These are phyloP conservation scores for Bruguiera hainesii DNA, from an alignment of 441 rosid genomes.

Conservation along the genomic window DNA sequence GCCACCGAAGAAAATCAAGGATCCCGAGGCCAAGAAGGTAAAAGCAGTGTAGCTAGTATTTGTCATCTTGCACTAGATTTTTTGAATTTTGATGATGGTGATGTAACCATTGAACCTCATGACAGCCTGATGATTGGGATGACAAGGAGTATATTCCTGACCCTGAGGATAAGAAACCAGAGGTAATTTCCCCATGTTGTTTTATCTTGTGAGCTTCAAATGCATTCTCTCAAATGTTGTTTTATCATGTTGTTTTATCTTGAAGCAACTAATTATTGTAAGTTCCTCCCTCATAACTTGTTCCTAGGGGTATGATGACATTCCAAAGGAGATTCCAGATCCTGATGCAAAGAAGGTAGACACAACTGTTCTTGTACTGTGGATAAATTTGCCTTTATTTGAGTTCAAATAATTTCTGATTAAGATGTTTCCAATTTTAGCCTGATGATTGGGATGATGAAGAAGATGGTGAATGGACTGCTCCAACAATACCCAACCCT, in stretches of 20 bases:
- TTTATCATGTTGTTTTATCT: background rate
- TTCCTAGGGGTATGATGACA: conserved; percentile 79
- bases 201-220: background rate
- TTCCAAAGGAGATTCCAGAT: conserved; percentile 84
- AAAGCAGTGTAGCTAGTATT: background rate
- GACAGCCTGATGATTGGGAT: conserved; percentile 98
- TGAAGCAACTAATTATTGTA: background rate
- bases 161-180: conserved; percentile 93
- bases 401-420: conserved; percentile 9
- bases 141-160: conserved; percentile 83
- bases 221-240: background rate
- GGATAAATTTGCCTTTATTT: background rate
- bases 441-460: conserved; percentile 99
- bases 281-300: background rate
- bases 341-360: conserved; percentile 81
- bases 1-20: conserved; percentile 82
- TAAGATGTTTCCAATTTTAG: conserved; percentile 28
- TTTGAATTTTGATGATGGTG: conserved; percentile 2
- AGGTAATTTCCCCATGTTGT: conserved; percentile 30
- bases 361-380: background rate
- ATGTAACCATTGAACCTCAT: conserved; percentile 12
- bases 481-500: conserved; percentile 80
- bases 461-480: conserved; percentile 95
- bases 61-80: background rate
- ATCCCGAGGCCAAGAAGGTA: conserved; percentile 90